Evolutionary conservation across 2,329 filamentous ascomycete species (phyloP), one percentile per base, ranked within the genome.

Genomic region (Neophaeococcomyces aloes): DNA sequence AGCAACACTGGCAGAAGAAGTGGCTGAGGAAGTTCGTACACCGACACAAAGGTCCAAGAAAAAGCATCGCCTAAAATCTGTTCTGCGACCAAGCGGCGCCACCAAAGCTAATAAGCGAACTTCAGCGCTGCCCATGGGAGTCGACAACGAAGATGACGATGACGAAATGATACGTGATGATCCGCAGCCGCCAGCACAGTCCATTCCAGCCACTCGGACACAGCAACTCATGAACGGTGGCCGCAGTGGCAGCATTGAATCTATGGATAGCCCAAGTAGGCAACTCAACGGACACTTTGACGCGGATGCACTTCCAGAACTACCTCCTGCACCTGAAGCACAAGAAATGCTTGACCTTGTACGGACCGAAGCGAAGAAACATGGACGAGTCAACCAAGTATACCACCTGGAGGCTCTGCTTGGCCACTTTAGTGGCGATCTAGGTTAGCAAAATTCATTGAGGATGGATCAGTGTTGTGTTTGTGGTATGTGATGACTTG

Each of bases 21-120:
- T 55, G 10, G 53, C 53, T 4, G 51, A 51, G 8, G 51, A 55
- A n/a, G 45, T 48, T 19, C 49, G 44, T 31, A 55, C 53, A 7
- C 51, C 53, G 1, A 47, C 46, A 15, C 32, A 34, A 7, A 53
- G 50, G 40, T 41, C 40, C 23, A 49, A 49, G 29, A 51, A 55
- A 43, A 45, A 47, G 19, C 53, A 55, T 44, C 51, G 53, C 18
- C 52, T 53, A 45, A 68, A 67, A 52, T 69, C 66, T 2, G 62
- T 69, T 2, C 57, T 69, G 10, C 64, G 66, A 5, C 66, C 66
- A 1, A 68, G 65, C 14, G 66, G 66, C 8, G 57, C 58, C 2
- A 66, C 65, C 46, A 56, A 61, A 33, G 62, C 60, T 17, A 64
- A 65, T 30, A 68, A 67, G 49, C 61, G 65, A 30, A 63, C 63